These are phyloP conservation scores for Ganoderma lucidum DNA, from an alignment of 1,284 basidiomycete genomes.

Conservation along the genomic window DNA sequence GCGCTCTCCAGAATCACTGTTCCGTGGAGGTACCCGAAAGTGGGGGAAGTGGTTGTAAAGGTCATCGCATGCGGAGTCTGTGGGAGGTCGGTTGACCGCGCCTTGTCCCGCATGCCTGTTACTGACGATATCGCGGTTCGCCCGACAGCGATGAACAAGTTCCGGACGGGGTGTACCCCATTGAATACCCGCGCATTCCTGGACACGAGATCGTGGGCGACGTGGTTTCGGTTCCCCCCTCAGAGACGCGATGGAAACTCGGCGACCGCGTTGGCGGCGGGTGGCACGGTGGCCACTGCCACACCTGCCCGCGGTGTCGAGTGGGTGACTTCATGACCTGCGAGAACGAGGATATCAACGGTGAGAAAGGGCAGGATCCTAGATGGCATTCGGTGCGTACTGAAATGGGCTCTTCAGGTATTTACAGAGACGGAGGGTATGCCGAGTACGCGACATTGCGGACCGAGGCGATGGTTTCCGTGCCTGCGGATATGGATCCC, in stretches of 20 bases:
- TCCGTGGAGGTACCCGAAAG: slow-evolving; percentile 36
- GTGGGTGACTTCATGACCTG: slow-evolving; percentile 36
- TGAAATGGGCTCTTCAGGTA: slow-evolving; percentile 13
- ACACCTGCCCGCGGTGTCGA: slow-evolving; percentile 35
- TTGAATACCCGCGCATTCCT: slow-evolving; percentile 33
- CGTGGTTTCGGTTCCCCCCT: slow-evolving; percentile 33
- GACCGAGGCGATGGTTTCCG: slow-evolving; percentile 63
- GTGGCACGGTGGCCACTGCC: slow-evolving; percentile 41
- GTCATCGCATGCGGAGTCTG: slow-evolving; percentile 40
- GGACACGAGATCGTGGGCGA: slow-evolving; percentile 42
- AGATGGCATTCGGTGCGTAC: neutral
- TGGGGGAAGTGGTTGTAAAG: slow-evolving; percentile 36
- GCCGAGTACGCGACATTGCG: slow-evolving; percentile 35
- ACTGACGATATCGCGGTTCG: neutral
- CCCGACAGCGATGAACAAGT: slow-evolving; percentile 34
- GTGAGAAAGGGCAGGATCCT: slow-evolving; percentile 9
- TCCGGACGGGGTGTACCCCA: slow-evolving; percentile 20
- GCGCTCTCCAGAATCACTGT: slow-evolving; percentile 31
- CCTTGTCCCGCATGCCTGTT: neutral
- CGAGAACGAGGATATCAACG: slow-evolving; percentile 29
- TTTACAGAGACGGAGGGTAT: slow-evolving; percentile 31
- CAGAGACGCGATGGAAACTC: slow-evolving; percentile 36
- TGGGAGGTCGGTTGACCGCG: slow-evolving; percentile 31
- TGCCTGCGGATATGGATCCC: slow-evolving; percentile 73
- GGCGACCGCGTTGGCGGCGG: slow-evolving; percentile 40